phyloP scores from a whole-genome alignment of 1,139 yeast genomes.

The Suhomyces taliae region DNA sequence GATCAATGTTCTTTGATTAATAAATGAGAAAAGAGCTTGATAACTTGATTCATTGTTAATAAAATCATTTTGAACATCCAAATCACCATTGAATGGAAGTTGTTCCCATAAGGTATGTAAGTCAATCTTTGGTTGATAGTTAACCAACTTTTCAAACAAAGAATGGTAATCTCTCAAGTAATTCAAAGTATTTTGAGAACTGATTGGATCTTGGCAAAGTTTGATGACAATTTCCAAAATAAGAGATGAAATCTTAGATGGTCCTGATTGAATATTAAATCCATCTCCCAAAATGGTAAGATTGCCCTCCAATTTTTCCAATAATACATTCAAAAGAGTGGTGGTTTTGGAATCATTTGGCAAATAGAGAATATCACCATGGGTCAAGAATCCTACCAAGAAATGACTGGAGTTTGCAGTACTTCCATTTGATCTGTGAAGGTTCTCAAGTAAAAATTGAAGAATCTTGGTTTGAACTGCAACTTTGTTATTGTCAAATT shows the following conservation, averaged over 20 bases:
- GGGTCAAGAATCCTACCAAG: slow-evolving; percentile 63
- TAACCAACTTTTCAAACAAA: slow-evolving; percentile 53
- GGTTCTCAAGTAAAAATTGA: slow-evolving; percentile 54
- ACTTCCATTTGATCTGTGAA: slow-evolving; percentile 38
- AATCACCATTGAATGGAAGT: slow-evolving; percentile 40
- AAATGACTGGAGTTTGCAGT: slow-evolving; percentile 67
- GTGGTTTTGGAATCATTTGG: slow-evolving; percentile 18
- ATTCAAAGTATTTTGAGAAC: slow-evolving; percentile 53
- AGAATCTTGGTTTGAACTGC: slow-evolving; percentile 58
- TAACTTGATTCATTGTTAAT: slow-evolving; percentile 37
- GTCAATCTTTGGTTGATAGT: slow-evolving; percentile 56
- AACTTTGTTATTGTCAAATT: slow-evolving; percentile 49
- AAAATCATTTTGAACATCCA: slow-evolving; percentile 32
- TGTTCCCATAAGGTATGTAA: slow-evolving; percentile 53
- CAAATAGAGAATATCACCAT: slow-evolving; percentile 31
- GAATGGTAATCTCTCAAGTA: slow-evolving; percentile 48
- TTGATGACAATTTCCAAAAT: slow-evolving; percentile 62
- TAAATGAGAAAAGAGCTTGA: slow-evolving; percentile 60
- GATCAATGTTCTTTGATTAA: slow-evolving; percentile 59
- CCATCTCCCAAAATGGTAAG: slow-evolving; percentile 44
- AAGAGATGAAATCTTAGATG: slow-evolving; percentile 57
- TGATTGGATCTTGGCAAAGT: slow-evolving; percentile 54
- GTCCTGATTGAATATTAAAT: slow-evolving; percentile 47
- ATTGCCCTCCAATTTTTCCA: slow-evolving; percentile 50
- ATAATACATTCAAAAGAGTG: slow-evolving; percentile 57